A percentile compares a stretch with the other conserved stretches of the same genome.
Evolutionary conservation across 192 early-diverging fungal genomes (phyloP).

Genomic region (Chytriomyces sp.): DNA sequence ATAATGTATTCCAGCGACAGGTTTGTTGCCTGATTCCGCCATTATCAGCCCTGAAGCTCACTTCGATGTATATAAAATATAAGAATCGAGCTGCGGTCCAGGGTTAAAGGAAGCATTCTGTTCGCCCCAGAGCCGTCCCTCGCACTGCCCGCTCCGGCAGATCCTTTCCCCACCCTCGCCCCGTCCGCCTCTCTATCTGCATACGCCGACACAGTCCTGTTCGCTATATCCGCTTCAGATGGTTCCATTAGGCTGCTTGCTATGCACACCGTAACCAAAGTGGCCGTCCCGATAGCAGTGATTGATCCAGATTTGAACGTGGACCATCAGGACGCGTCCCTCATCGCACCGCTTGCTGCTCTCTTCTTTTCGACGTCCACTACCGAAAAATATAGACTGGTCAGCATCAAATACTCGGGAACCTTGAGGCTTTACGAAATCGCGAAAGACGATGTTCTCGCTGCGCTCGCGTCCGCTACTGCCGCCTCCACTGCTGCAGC

Average conservation of each 20-base stretch:
- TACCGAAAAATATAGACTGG: neutral
- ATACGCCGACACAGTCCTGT: conserved; percentile 30
- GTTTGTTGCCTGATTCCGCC: neutral
- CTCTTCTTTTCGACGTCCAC: neutral
- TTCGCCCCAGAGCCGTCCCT: neutral
- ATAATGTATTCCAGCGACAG: neutral
- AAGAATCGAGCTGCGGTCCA: neutral
- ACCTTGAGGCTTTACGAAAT: neutral
- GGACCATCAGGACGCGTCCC: neutral
- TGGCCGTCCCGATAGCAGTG: neutral
- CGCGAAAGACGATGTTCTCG: neutral
- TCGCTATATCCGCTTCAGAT: conserved; percentile 33
- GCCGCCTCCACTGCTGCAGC: neutral
- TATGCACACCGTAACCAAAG: neutral
- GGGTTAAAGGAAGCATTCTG: neutral
- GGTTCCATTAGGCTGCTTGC: conserved; percentile 28
- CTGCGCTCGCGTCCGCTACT: neutral
- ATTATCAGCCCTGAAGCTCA: neutral
- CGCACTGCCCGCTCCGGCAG: neutral
- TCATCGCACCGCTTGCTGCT: neutral
- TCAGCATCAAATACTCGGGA: neutral
- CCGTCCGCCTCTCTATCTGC: conserved; percentile 15
- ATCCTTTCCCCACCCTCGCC: neutral
- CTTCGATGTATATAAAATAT: neutral
- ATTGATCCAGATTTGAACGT: neutral